Percentiles rank a stretch among this genome's conserved stretches.
Conservation (phyloP, 495 filamentous ascomycete genomes). For the Cercophora sp. region DNA sequence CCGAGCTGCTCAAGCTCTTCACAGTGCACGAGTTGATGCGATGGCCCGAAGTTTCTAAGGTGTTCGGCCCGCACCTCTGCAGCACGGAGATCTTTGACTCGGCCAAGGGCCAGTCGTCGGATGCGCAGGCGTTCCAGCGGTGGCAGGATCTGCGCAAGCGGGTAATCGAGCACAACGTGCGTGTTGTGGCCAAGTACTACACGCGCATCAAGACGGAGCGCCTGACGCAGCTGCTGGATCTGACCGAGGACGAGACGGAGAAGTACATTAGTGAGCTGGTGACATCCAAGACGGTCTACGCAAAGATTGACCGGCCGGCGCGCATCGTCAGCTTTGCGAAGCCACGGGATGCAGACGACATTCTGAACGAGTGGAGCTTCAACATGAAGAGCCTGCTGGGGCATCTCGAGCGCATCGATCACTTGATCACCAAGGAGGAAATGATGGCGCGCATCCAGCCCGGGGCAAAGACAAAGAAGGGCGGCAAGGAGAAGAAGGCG, state of each 20-base stretch:
- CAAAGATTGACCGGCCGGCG: conserved; percentile 94
- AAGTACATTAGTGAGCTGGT: conserved; percentile 95
- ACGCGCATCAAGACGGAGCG: conserved; percentile 90
- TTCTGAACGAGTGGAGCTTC: conserved; percentile 96
- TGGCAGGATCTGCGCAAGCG: conserved; percentile 95
- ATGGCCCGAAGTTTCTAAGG: conserved; percentile 85
- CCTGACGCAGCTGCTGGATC: conserved; percentile 81
- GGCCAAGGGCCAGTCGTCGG: conserved; percentile 54
- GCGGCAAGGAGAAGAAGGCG: conserved; percentile 29
- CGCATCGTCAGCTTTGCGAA: conserved; percentile 89
- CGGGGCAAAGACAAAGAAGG: conserved; percentile 37
- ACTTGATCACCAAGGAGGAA: conserved; percentile 99
- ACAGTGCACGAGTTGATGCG: conserved; percentile 96
- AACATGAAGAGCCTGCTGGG: conserved; percentile 98
- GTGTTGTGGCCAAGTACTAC: conserved; percentile 97
- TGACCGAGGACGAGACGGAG: conserved; percentile 93
- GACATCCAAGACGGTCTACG: conserved; percentile 93
- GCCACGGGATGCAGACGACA: conserved; percentile 91
- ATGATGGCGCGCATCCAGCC: conserved; percentile 98
- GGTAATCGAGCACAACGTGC: conserved; percentile 98
- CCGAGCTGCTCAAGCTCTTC: conserved; percentile 83
- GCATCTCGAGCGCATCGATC: conserved; percentile 88
- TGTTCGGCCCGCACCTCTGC: conserved; percentile 86
- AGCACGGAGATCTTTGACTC: conserved; percentile 83
- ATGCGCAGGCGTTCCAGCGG: conserved; percentile 72